Percentiles rank a stretch among this genome's conserved stretches.
Evolutionary conservation across 192 early-diverging fungal genomes (phyloP).

Genomic region (Podila epigama): DNA sequence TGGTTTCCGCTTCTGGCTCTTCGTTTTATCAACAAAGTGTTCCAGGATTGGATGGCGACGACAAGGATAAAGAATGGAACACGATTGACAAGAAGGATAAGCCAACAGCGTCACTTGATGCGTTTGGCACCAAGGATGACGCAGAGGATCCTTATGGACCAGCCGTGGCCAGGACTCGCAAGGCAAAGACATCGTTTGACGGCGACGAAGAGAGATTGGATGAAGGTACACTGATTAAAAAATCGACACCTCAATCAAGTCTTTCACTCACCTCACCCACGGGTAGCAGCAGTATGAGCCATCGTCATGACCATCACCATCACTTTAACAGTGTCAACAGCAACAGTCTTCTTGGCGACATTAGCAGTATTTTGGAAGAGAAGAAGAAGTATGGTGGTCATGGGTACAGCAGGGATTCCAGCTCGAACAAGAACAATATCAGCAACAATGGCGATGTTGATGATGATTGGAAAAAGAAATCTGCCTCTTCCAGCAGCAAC

Average conservation of each 20-base stretch:
- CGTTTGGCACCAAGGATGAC: background rate
- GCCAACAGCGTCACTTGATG: background rate
- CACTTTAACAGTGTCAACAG: background rate
- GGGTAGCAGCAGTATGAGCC: constrained; percentile 20
- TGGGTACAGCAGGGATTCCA: background rate
- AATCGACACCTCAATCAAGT: background rate
- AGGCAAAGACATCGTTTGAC: constrained; percentile 19
- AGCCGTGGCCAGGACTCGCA: background rate
- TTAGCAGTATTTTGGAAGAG: constrained; percentile 22
- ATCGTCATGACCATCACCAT: constrained; percentile 40
- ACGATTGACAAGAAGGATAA: background rate
- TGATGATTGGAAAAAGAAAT: too few species aligned
- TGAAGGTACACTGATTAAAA: constrained; percentile 17
- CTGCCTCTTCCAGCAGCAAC: too few species aligned
- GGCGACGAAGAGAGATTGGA: background rate
- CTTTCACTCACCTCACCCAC: constrained; percentile 25
- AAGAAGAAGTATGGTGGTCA: constrained; percentile 11
- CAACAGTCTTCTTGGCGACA: constrained; percentile 36
- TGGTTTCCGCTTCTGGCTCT: background rate
- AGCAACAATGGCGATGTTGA: too few species aligned
- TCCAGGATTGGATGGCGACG: constrained; percentile 29
- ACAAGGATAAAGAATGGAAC: background rate
- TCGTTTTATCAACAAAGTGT: constrained; percentile 37
- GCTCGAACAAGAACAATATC: background rate
- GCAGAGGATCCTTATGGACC: constrained; percentile 32